phyloP scores from a whole-genome alignment of 176 grass and related monocot genomes.

The Zea mays region Zm-B73-REFERENCE-NAM-5.0 NC_050098.1:4781001-4781500 shows the following conservation, averaged over 20 bases:
- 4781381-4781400: slow-evolving; percentile 9
- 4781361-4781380: slow-evolving; percentile 12
- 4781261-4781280: background rate
- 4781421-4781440: slow-evolving; percentile 36
- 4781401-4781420: slow-evolving; percentile 31
- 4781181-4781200: background rate
- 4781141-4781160: background rate
- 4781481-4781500: background rate
- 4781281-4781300: too few species aligned
- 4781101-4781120: background rate
- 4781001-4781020: slow-evolving; percentile 17
- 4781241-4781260: background rate
- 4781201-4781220: background rate
- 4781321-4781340: slow-evolving; percentile 35
- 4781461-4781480: background rate
- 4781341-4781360: background rate
- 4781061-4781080: background rate
- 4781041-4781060: background rate
- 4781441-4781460: slow-evolving; percentile 26
- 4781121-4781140: too few species aligned
- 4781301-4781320: slow-evolving; percentile 20
- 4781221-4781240: background rate
- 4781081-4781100: background rate
- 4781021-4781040: background rate
- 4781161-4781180: background rate